Base-by-base conservation (phyloP, 768 basidiomycete genomes). In the Gymnopilus junonius region DNA sequence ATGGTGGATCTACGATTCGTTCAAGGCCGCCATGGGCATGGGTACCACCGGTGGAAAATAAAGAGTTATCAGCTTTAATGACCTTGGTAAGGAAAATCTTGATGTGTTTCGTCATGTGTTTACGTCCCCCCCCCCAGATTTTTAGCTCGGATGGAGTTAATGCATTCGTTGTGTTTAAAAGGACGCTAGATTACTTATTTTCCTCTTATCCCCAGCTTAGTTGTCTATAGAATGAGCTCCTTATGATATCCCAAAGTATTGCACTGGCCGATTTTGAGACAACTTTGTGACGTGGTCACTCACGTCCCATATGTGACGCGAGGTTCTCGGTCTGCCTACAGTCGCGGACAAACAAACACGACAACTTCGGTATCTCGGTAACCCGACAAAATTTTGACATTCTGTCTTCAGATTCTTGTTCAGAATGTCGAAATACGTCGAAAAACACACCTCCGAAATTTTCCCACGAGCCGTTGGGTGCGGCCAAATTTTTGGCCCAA, bases 1-100 rank as follows among this genome's bases (percentile, higher is more conserved):
- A 83, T 93, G 92, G 92, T 94, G 93, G 91, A 93, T 95, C 78
- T 95, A 94, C 75, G 94, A 94, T 74, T 81, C 86, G 55, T 94
- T 94, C 87, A 94, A 94, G 83, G 62, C 85, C 25, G 74, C 88
- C 56, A 90, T 94, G 89, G 92, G 92, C 71, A 82, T 94, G 76
- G 92, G 92, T 63, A 94, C 92, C 58, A 93, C 92, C 37, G 92
- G 92, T 81, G 92, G 92, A 76, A 94, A 94, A 80, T 94, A 90
- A 78, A 77, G 65, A 21, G 14, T 59, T 20, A 15, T 39, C 27
- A 37, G 35, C 8, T 46, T 23, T 15, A 25, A 42, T 61, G 62
- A 46, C 61, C 59, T 58, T 59, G 55, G 46, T 65, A 60, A 69
- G 53, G 15, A n/a, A 29, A 20, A 8, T 29, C 17, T 42, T 17